Conservation (phyloP, 2,329 filamentous ascomycete species). For the Alternaria sp. region DNA sequence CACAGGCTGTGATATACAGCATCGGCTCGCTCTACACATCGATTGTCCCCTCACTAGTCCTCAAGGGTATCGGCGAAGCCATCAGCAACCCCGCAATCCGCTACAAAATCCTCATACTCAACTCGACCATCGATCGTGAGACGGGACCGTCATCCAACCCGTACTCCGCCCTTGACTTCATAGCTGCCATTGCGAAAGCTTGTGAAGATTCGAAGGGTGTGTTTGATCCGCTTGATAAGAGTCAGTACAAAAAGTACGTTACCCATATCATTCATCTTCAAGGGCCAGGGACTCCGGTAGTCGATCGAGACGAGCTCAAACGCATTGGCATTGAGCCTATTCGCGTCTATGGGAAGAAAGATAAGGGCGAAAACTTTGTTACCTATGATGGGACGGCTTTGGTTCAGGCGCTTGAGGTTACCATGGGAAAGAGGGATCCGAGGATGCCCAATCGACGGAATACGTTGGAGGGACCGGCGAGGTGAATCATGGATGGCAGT, state of each 20-base stretch:
- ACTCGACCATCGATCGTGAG: slow-evolving; percentile 84
- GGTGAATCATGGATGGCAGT: neutral
- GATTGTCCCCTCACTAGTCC: slow-evolving; percentile 81
- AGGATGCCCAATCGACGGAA: slow-evolving; percentile 66
- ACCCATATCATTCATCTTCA: slow-evolving; percentile 86
- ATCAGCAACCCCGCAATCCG: slow-evolving; percentile 63
- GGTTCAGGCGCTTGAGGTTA: slow-evolving; percentile 76
- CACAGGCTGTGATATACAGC: slow-evolving; percentile 81
- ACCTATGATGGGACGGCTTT: slow-evolving; percentile 80
- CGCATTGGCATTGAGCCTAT: slow-evolving; percentile 78
- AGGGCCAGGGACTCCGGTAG: slow-evolving; percentile 71
- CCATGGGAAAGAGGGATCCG: slow-evolving; percentile 72
- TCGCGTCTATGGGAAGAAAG: slow-evolving; percentile 75
- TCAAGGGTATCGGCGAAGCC: slow-evolving; percentile 76
- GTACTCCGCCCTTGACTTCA: slow-evolving; percentile 81
- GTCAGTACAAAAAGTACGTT: slow-evolving; percentile 73
- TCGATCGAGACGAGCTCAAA: slow-evolving; percentile 71
- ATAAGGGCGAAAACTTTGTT: slow-evolving; percentile 63
- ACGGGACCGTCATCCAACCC: slow-evolving; percentile 73
- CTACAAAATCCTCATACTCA: slow-evolving; percentile 84
- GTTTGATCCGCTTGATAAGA: slow-evolving; percentile 21
- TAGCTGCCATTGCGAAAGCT: slow-evolving; percentile 78
- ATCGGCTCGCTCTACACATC: slow-evolving; percentile 95
- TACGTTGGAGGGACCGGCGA: slow-evolving; percentile 51
- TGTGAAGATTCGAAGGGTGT: slow-evolving; percentile 60